Evolutionary conservation across 2,329 filamentous ascomycete genomes (phyloP), one percentile per base, ranked within the genome.

Genomic region (Ophiocordyceps unilateralis): DNA sequence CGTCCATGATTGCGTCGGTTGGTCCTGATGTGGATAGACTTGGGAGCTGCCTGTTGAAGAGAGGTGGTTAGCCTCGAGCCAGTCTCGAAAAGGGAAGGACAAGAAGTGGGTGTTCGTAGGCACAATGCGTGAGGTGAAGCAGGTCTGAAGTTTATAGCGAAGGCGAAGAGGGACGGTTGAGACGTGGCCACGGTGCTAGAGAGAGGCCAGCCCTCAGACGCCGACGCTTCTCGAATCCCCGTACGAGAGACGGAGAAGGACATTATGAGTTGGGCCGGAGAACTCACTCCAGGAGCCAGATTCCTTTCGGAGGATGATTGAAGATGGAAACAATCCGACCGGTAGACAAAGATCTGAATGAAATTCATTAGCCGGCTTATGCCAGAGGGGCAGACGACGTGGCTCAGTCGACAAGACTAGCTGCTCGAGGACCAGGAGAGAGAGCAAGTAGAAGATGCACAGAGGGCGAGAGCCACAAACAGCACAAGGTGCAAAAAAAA

Each of bases 1-100:
- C 48, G 46, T 65, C 63, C 63, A 66, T 66, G 44, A 47, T 54
- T 44, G 41, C 26, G 40, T 54, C 50, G 49, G 44, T 45, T 46
- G 48, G 41, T 51, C 46, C 47, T 56, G 52, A 54, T 53, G 52
- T 52, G 56, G 55, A 51, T 62, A 63, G 54, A 55, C 51, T 58
- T 55, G 51, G 45, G 48, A 46, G 49, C 50, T 48, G 49, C 52
- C 44, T 26, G 39, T 24, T 14, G n/a, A 19, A 17, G n/a, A 23
- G n/a, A 41, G 14, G 9, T n/a, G 7, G 39, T 41, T 28, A 43
- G 39, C 32, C 14, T 9, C 12, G 22, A 11, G 39, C 21, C 15
- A 26, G 23, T 26, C 22, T 39, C 20, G 14, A 22, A 14, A 14
- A 39, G 19, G n/a, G 19, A 22, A 39, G 36, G 19, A 14, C 5